Evolutionary conservation across 805 yeast species (phyloP).

Genomic region (Candida orba): DNA sequence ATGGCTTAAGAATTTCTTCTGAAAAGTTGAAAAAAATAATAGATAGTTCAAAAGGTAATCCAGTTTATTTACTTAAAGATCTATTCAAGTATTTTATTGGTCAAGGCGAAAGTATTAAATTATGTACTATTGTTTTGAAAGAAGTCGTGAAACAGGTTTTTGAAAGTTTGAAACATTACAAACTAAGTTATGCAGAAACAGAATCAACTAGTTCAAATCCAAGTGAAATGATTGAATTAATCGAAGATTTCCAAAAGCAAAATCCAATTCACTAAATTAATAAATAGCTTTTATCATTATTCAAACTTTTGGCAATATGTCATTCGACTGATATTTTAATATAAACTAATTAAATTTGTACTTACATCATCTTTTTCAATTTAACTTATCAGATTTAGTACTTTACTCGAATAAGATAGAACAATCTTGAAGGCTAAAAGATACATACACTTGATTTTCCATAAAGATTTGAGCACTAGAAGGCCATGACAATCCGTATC

Average conservation of each 20-base stretch:
- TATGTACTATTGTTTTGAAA: constrained; percentile 28
- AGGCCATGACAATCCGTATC: too few relatives aligned
- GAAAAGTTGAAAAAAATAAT: constrained; percentile 34
- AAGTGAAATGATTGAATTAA: constrained; percentile 4
- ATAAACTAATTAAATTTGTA: too few relatives aligned
- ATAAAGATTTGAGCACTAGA: too few relatives aligned
- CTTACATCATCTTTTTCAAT: too few relatives aligned
- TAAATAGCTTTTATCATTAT: background rate
- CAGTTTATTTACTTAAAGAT: constrained; percentile 31
- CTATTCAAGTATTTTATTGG: constrained; percentile 35
- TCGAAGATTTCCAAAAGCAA: constrained; percentile 3
- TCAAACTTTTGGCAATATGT: too few relatives aligned
- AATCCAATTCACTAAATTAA: background rate
- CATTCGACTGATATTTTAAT: too few relatives aligned
- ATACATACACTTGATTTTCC: too few relatives aligned
- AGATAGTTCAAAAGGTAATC: constrained; percentile 30
- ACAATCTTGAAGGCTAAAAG: too few relatives aligned
- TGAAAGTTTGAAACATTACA: constrained; percentile 8
- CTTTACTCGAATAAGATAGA: too few relatives aligned
- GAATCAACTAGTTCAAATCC: background rate
- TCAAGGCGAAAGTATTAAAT: constrained; percentile 34
- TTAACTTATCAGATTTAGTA: too few relatives aligned
- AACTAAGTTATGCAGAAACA: background rate
- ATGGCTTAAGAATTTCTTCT: constrained; percentile 39
- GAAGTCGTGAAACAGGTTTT: constrained; percentile 27